These are phyloP conservation scores for Stachybotrys echinatus DNA, from an alignment of 2,329 filamentous ascomycete species.

Conservation along the genomic window DNA sequence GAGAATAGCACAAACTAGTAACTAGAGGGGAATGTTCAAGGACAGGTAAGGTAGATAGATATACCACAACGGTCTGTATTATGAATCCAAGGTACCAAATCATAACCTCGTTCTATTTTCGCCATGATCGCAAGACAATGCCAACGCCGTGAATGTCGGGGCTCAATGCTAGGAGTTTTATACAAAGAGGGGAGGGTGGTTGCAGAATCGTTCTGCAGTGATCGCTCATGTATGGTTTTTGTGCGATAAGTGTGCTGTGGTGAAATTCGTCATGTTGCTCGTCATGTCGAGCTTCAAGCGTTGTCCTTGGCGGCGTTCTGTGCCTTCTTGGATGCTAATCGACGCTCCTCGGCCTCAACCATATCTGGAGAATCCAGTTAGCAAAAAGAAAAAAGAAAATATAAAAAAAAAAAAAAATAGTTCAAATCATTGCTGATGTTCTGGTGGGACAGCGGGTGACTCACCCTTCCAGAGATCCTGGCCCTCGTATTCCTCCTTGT, in stretches of 20 bases:
- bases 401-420: background rate
- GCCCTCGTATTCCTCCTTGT: constrained; percentile 80
- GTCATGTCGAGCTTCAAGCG: too few relatives aligned
- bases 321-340: constrained; percentile 39
- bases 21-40: too few relatives aligned
- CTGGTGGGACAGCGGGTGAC: constrained; percentile 16
- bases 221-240: too few relatives aligned
- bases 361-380: constrained; percentile 51
- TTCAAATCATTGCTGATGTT: constrained; percentile 7
- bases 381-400: background rate
- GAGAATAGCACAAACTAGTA: too few relatives aligned
- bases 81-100: background rate
- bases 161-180: background rate
- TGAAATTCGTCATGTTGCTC: too few relatives aligned
- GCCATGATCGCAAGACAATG: background rate
- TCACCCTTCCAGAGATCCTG: constrained; percentile 90
- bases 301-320: constrained; percentile 8
- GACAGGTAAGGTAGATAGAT: too few relatives aligned
- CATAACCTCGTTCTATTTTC: background rate
- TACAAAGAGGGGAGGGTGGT: background rate
- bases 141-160: background rate
- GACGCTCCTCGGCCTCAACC: constrained; percentile 73
- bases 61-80: background rate
- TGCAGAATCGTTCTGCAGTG: background rate
- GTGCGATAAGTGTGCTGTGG: too few relatives aligned